Percentiles rank a stretch among this genome's conserved stretches.
These are phyloP conservation scores for Peronospora destructor DNA, from an alignment of 352 stramenopile genomes.

Conservation along the genomic window DNA sequence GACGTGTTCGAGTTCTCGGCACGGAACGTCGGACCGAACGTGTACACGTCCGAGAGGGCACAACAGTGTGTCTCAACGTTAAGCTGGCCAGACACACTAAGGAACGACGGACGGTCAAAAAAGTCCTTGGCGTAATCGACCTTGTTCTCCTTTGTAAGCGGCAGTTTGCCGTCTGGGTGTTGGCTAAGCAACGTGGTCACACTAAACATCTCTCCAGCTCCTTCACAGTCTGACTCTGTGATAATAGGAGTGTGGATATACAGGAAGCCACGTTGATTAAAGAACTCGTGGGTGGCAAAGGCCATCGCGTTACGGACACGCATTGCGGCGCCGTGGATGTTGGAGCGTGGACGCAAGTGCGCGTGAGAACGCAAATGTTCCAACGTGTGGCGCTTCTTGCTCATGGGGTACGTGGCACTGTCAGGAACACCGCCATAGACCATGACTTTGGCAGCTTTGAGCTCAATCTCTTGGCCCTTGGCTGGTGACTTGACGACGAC, in stretches of 20 bases:
- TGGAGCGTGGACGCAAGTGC: constrained; percentile 89
- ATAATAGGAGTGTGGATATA: constrained; percentile 95
- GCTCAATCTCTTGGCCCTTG: constrained; percentile 89
- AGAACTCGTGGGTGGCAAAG: constrained; percentile 91
- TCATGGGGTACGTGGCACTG: constrained; percentile 87
- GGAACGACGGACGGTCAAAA: constrained; percentile 79
- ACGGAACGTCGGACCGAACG: constrained; percentile 98
- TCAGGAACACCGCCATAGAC: constrained; percentile 85
- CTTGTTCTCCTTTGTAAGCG: constrained; percentile 46
- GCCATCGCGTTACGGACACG: constrained; percentile 90
- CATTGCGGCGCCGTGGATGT: constrained; percentile 88
- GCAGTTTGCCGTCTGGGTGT: constrained; percentile 66
- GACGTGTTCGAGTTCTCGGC: constrained; percentile 98
- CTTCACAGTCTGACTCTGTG: constrained; percentile 96
- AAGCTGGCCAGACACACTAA: constrained; percentile 97
- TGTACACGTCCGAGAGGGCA: constrained; percentile 90
- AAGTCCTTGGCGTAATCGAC: constrained; percentile 91
- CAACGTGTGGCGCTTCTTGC: constrained; percentile 90
- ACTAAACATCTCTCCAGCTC: constrained; percentile 95
- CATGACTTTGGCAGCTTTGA: constrained; percentile 83
- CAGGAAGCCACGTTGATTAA: constrained; percentile 89
- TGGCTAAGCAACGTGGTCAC: constrained; percentile 89
- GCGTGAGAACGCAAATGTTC: constrained; percentile 90
- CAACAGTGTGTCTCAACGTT: constrained; percentile 93
- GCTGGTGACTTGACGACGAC: constrained; percentile 81